Percentiles rank a stretch among this genome's conserved stretches.
Conservation (phyloP, 805 yeast genomes). For the Metschnikowia aberdeeniae region DNA sequence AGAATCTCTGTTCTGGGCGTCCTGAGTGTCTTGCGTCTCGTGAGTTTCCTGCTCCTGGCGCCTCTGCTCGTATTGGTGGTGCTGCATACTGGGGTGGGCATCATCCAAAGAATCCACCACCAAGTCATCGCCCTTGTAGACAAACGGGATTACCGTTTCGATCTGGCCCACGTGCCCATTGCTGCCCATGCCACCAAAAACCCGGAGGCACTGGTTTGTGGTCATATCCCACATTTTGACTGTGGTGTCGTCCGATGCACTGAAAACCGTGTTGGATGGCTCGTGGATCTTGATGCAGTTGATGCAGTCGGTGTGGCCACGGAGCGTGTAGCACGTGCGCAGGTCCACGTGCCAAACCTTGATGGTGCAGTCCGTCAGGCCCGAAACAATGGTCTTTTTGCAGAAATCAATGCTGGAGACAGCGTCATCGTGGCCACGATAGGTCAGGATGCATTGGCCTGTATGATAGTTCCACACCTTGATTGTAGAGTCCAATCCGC, state of each 20-base stretch:
- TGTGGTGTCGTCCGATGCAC: constrained; percentile 89
- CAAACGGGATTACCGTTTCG: constrained; percentile 85
- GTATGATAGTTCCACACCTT: constrained; percentile 95
- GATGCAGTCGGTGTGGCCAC: constrained; percentile 94
- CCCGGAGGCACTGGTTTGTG: constrained; percentile 71
- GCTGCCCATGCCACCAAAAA: constrained; percentile 69
- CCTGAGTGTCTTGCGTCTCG: neutral
- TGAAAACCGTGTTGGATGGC: constrained; percentile 70
- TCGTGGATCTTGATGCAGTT: constrained; percentile 85
- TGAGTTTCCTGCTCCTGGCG: constrained; percentile 6
- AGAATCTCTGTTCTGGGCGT: neutral
- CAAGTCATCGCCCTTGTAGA: constrained; percentile 54
- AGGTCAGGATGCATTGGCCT: constrained; percentile 91
- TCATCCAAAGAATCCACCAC: constrained; percentile 45
- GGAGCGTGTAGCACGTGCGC: constrained; percentile 83
- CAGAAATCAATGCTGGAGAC: constrained; percentile 81
- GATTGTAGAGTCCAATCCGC: constrained; percentile 86
- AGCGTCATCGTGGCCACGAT: constrained; percentile 86
- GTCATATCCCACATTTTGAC: constrained; percentile 92
- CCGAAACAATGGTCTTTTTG: constrained; percentile 80
- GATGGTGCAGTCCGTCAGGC: constrained; percentile 87
- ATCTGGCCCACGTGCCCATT: constrained; percentile 93
- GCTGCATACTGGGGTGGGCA: constrained; percentile 17
- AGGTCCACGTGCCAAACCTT: constrained; percentile 96
- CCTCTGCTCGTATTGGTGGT: constrained; percentile 14